A percentile compares a stretch with the other conserved stretches of the same genome.
phyloP scores from a whole-genome alignment of 2,329 filamentous ascomycete species.

The Clonostachys sp. region DNA sequence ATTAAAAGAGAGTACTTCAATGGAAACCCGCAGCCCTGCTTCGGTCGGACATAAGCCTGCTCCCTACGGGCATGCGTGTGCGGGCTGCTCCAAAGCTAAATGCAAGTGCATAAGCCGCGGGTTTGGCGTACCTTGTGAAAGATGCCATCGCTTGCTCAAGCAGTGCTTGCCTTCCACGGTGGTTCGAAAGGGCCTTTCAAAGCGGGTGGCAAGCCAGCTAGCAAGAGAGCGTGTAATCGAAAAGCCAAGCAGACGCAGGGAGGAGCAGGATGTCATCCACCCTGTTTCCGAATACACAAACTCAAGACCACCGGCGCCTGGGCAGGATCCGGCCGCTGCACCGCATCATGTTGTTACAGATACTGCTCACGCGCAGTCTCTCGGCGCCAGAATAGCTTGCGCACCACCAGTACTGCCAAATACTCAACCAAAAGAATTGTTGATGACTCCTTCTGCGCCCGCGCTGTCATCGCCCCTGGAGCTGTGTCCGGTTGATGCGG shows the following conservation, averaged over 20 bases:
- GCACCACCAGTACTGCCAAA: not conserved
- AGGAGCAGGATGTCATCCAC: conserved; percentile 28
- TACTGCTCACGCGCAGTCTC: not conserved
- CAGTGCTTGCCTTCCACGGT: conserved; percentile 37
- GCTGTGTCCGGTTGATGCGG: conserved; percentile 26
- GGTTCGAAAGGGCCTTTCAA: conserved; percentile 27
- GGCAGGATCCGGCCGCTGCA: no score
- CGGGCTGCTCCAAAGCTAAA: conserved; percentile 40
- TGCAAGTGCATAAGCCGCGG: conserved; percentile 39
- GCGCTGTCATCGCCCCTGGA: no score
- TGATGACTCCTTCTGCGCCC: not conserved
- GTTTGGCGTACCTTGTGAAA: conserved; percentile 26
- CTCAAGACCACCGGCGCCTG: not conserved
- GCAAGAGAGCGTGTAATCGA: no score
- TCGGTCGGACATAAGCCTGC: not conserved
- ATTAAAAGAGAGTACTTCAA: no score
- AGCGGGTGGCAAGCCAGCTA: conserved; percentile 21
- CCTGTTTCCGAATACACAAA: not conserved
- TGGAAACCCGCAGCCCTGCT: no score
- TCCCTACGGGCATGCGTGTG: conserved; percentile 36
- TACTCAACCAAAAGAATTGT: not conserved
- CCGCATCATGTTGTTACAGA: not conserved
- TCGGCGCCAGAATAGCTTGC: not conserved
- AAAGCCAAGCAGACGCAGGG: conserved; percentile 6
- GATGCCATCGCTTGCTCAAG: conserved; percentile 40